Evolutionary conservation across 2,329 filamentous ascomycete species (phyloP), one percentile per base, ranked within the genome.

Genomic region (Dactylella cylindrospora): DNA sequence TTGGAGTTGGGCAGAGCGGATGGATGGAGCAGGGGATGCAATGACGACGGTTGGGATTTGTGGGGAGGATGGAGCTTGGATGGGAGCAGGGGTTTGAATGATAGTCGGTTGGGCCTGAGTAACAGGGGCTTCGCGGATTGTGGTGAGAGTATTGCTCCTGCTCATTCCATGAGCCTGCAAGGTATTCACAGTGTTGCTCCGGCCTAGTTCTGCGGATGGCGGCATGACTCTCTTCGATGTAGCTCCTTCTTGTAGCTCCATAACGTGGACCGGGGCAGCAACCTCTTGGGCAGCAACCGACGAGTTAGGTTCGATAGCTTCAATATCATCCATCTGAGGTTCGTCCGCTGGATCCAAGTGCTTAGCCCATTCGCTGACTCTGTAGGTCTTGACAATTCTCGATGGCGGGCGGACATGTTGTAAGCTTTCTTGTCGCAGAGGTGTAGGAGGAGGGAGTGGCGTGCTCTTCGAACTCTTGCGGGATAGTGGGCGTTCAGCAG

Each of bases 351-450:
- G 76, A 65, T 84, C 83, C 8, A 95, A 77, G 71, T 95, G 89
- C 72, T 95, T 96, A 0, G 90, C 89, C 91, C 91, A 97, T 74
- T 97, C 91, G 66, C 95, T 95, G 1, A 90, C 96, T 54, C 91
- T 82, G 70, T 93, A 95, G 0, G 86, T 87, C 71, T 88, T 76
- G 1, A 90, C 85, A 6, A 95, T 80, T 62, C 82, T 84, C 1
- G 90, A 93, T 26, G 59, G 59, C 9, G 59, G 59, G n/a, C 45
- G 50, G 23, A 64, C 38, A 25, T 38, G 29, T 31, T 64, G 50
- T 7, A 64, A 51, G 17, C 59, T 64, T 19, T 43, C 59, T 25
- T 64, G 59, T 29, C 51, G 51, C 8, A 64, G 31, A 20, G 59
- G 59, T 19, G 59, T 33, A 5, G 13, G 67, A 60, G 41, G 55